These are phyloP conservation scores for Komagataella pseudopastoris DNA, from an alignment of 805 yeast genomes.

Conservation along the genomic window DNA sequence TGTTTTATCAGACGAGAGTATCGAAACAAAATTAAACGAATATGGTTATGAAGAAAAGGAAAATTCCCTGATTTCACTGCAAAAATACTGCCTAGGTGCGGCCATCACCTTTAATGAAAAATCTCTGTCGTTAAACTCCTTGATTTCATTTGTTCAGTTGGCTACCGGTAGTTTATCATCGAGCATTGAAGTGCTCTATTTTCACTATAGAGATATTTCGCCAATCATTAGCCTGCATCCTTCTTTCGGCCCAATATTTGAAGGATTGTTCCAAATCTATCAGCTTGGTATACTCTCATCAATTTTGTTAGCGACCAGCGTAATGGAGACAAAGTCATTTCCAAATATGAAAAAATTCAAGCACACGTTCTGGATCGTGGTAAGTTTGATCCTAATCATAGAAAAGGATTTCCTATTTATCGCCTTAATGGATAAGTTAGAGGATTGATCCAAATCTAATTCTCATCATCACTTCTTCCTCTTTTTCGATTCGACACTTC, in stretches of 20 bases:
- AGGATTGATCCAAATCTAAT: neutral
- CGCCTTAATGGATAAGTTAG: neutral
- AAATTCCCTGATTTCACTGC: neutral
- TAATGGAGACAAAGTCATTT: neutral
- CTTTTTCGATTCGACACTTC: neutral
- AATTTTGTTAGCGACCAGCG: neutral
- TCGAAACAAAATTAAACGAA: neutral
- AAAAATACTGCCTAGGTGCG: neutral
- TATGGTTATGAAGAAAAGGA: neutral
- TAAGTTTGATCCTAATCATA: neutral
- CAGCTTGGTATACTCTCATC: neutral
- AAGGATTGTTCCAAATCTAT: neutral
- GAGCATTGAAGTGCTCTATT: neutral
- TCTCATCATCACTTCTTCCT: neutral
- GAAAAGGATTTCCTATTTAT: neutral
- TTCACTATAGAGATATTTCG: neutral
- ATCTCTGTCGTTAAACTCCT: neutral
- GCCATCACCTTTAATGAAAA: neutral
- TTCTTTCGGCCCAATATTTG: neutral
- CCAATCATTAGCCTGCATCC: neutral
- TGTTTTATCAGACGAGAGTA: neutral
- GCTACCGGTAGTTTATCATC: neutral
- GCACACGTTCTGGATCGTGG: neutral
- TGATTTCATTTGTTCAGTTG: neutral
- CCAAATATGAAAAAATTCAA: neutral